Base-by-base conservation (phyloP, 139 green algal species). In the Diplosphaera chodatii region DNA sequence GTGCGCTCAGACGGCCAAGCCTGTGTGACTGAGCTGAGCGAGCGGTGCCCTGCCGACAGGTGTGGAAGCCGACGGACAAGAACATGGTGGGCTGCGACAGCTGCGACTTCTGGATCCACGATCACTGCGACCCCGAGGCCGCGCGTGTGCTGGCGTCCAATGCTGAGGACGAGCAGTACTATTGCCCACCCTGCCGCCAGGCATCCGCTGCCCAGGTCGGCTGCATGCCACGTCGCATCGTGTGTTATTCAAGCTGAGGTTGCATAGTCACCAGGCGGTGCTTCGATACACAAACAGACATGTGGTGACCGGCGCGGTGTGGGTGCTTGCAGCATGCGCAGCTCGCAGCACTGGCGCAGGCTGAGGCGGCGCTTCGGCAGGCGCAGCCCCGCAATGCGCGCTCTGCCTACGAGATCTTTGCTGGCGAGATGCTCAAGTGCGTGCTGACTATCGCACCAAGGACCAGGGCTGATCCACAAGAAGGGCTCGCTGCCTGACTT, bases 31-130 rank as follows among this genome's bases (percentile, higher is more conserved):
- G n/a, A n/a, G 22, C n/a, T 5, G 5, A 67, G 4, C 5, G 22
- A 20, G 27, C 63, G n/a, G 4, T 37, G 63, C 3, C 6, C 34
- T 33, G 34, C 22, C 55, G 37, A 21, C 64, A 73, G 69, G 65
- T 73, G 32, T 76, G 69, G 69, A 31, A 70, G 29, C 69, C 63
- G 4, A 79, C 68, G n/a, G 68, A 75, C 64, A 68, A 68, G 32
- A 75, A 83, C 73, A 83, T 83, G 78, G 78, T 76, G 66, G 74
- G 78, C 22, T 83, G 78, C 70, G 78, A 83, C 67, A 64, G 34
- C 18, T 83, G 78, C 66, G 29, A 66, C 59, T 77, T 75, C 63
- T 80, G 78, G 74, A 66, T 78, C 28, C 78, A 83, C 62, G 59
- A 63, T 25, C 32, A 67, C 72, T 80, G 78, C 63, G 74, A 80